Evolutionary conservation across 2,329 filamentous ascomycete species (phyloP), one percentile per base, ranked within the genome.

Genomic region (Fusarium bulbicola): DNA sequence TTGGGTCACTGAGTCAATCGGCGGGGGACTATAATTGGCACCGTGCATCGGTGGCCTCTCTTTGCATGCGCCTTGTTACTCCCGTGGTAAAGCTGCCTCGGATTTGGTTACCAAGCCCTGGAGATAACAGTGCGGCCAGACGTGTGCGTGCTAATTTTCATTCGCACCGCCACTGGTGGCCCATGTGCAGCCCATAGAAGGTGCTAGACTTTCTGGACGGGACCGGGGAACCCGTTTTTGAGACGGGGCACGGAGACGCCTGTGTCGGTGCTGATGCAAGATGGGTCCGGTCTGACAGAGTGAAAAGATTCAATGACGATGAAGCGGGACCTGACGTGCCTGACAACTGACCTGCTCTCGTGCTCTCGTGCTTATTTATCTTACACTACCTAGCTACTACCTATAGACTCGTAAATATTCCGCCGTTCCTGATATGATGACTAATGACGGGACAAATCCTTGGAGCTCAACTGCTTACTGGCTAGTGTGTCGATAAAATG

Each of bases 1-100:
- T 59, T 37, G 63, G 65, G 74, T 74, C 71, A 76, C 76, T 82
- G 81, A 83, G 76, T 83, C 81, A 83, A 81, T 78, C 80, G 81
- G 81, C 81, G 75, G 74, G 73, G 72, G 76, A 69, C 70, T 68
- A 63, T 53, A 64, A 66, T 72, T 68, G 68, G 43, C 72, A 74
- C 72, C 56, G 68, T 73, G 72, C 61, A 64, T 56, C 20, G 72
- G 72, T 74, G 68, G 72, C 72, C 72, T 74, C 72, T 60, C 46
- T 34, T 8, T 60, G 37, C 40, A 54, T 73, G 66, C 66, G 66
- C 70, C 66, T 70, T 49, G 47, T 39, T 68, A 59, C 49, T 30
- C 49, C 42, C 42, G 40, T 46, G 57, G 59, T 59, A 72, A 66
- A 61, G 73, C 68, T 72, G 67, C 63, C 37, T 62, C 52, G 20